Evolutionary conservation across 352 stramenopile species (phyloP), one percentile per base, ranked within the genome.

Genomic region (Hyaloperonospora brassicae): DNA sequence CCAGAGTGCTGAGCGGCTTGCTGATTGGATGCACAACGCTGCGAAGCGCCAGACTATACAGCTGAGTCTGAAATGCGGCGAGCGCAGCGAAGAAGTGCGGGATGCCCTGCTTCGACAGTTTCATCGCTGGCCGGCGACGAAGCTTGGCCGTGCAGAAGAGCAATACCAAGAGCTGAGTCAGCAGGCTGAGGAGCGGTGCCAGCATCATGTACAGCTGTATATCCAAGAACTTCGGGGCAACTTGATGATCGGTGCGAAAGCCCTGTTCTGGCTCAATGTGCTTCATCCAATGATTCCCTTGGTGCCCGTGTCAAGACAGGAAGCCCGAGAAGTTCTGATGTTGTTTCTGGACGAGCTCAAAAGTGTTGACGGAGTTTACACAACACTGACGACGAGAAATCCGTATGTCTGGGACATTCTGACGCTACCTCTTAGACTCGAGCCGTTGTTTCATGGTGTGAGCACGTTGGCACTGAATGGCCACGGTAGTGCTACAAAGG

Each of bases 201-300:
- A 50, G 10, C 41, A 67, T 35, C 59, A 70, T n/a, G 59, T 70
- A 13, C 45, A 64, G 34, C 42, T 70, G 24, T 67, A 67, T 31
- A 17, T 67, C 6, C 53, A 57, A 5, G 46, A 67, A 11, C 54
- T 67, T n/a, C 53, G 53, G 6, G 50, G 42, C 1, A 70, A 64
- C 12, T 44, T 70, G 9, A 0, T 44, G 7, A 25, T n/a, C 14
- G 59, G 51, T 22, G 41, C 44, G 5, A 65, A 48, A 34, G 46
- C 55, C 34, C 39, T 71, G 23, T 71, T 71, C 45, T 71, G 63
- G 63, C 50, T 71, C 1, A 30, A 62, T 23, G 27, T 62, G 9
- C 50, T 71, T 6, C 47, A 62, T 5, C 63, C 63, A 6, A 21
- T 62, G 42, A 34, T 31, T 9, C 49, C 62, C 27, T 14, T 40